A percentile compares a stretch with the other conserved stretches of the same genome.
These are phyloP conservation scores for Eucalyptus polybractea DNA, from an alignment of 345 rosid genomes.

Conservation along the genomic window DNA sequence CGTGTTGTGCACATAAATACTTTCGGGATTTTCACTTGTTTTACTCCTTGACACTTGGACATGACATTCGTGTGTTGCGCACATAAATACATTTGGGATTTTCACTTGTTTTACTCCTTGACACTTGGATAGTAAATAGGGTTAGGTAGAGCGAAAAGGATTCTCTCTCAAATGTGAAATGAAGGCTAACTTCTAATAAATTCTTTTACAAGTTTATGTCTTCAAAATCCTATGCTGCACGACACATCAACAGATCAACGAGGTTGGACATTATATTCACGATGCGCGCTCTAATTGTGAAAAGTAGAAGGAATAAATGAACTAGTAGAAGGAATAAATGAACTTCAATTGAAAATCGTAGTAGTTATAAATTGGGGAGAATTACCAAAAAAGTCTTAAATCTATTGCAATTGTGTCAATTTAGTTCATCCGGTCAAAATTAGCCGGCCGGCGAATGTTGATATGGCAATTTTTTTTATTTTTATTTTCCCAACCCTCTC, in stretches of 20 bases:
- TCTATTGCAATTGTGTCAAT: too few relatives aligned
- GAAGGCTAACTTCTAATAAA: background rate
- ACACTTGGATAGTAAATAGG: background rate
- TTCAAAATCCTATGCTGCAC: background rate
- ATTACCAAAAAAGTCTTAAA: accelerated
- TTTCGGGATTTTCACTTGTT: background rate
- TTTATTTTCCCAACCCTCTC: too few relatives aligned
- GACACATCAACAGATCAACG: background rate
- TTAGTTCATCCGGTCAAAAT: accelerated
- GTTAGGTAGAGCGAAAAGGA: background rate
- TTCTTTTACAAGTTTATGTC: background rate
- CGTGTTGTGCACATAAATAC: background rate
- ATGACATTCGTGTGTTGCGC: background rate
- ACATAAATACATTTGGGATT: background rate
- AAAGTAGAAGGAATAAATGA: background rate
- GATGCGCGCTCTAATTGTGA: background rate
- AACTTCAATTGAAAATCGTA: accelerated
- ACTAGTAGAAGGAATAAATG: background rate
- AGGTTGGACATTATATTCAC: background rate
- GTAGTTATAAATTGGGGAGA: too few relatives aligned
- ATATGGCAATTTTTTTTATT: too few relatives aligned
- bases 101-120: background rate
- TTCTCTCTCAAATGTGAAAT: background rate
- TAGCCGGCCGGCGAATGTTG: accelerated
- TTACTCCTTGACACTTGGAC: too few relatives aligned